phyloP scores from a whole-genome alignment of 345 rosid genomes.

The Capsella bursapastoris region DNA sequence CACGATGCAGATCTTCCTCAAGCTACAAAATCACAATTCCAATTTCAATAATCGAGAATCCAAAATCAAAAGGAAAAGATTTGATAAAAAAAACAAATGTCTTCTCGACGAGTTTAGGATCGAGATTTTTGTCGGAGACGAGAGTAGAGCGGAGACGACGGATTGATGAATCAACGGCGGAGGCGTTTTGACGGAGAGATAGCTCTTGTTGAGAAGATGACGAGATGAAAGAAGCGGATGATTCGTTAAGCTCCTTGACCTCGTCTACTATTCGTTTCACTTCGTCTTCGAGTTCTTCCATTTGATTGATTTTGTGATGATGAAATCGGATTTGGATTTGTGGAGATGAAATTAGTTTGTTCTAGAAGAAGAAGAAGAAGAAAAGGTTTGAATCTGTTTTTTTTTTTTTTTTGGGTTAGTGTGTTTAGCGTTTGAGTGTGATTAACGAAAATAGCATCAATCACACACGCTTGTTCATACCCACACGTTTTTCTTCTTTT shows the following conservation, averaged over 20 bases:
- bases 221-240: slow-evolving; percentile 62
- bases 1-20: slow-evolving; percentile 85
- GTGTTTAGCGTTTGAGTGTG: slow-evolving; percentile 3
- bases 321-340: slow-evolving; percentile 9
- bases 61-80: background rate
- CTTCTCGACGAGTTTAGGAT: slow-evolving; percentile 69
- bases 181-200: slow-evolving; percentile 70
- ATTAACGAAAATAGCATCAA: slow-evolving; percentile 6
- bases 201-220: slow-evolving; percentile 66
- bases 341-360: background rate
- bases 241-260: slow-evolving; percentile 79
- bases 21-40: slow-evolving; percentile 45
- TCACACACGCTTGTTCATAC: slow-evolving; percentile 18
- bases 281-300: slow-evolving; percentile 63
- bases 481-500: slow-evolving; percentile 8
- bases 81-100: slow-evolving; percentile 26
- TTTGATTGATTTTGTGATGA: slow-evolving; percentile 9
- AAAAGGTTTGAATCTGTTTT: background rate
- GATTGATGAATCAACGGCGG: slow-evolving; percentile 68
- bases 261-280: slow-evolving; percentile 66
- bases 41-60: background rate
- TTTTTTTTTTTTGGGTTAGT: background rate
- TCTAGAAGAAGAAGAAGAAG: background rate
- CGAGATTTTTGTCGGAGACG: slow-evolving; percentile 48
- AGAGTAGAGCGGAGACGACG: slow-evolving; percentile 67